Evolutionary conservation across 164 flowering plant genomes (phyloP).

Genomic region (Stephania japonica): DNA sequence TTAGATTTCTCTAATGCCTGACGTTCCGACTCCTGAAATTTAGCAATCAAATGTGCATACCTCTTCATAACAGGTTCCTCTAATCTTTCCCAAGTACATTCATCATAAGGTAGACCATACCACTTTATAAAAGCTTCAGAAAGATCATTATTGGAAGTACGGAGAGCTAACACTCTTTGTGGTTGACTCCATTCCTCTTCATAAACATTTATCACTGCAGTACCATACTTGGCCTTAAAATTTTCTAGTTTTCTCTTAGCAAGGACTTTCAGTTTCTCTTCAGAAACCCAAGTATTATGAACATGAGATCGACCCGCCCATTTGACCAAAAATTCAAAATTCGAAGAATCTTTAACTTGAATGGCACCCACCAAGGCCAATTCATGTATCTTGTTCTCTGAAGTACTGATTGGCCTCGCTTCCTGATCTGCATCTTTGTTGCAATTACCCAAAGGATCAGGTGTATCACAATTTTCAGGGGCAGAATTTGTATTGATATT

Average conservation of each 20-base stretch:
- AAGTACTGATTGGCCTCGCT: conserved; percentile 11
- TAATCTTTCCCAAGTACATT: conserved; percentile 94
- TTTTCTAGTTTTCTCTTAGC: conserved; percentile 94
- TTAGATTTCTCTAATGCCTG: conserved; percentile 52
- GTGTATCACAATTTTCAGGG: conserved; percentile 16
- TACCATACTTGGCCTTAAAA: conserved; percentile 88
- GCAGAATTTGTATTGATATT: conserved; percentile 16
- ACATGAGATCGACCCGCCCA: conserved; percentile 95
- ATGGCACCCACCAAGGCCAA: conserved; percentile 22
- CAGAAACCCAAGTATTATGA: conserved; percentile 86
- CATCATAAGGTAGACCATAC: conserved; percentile 91
- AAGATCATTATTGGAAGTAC: conserved; percentile 39
- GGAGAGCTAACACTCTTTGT: conserved; percentile 71
- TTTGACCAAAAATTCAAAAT: conserved; percentile 82
- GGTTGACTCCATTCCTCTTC: conserved; percentile 90
- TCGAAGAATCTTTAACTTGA: conserved; percentile 13
- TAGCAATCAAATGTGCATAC: conserved; percentile 44
- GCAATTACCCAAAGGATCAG: conserved; percentile 17
- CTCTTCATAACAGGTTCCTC: conserved; percentile 60
- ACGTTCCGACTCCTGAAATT: conserved; percentile 55
- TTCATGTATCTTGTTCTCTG: conserved; percentile 21
- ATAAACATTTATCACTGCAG: conserved; percentile 60
- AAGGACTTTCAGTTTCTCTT: conserved; percentile 64
- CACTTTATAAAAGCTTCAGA: conserved; percentile 80
- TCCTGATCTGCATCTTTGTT: conserved; percentile 22